These are phyloP conservation scores for Barnettozyma sp. DNA, from an alignment of 805 yeast species.

Conservation along the genomic window DNA sequence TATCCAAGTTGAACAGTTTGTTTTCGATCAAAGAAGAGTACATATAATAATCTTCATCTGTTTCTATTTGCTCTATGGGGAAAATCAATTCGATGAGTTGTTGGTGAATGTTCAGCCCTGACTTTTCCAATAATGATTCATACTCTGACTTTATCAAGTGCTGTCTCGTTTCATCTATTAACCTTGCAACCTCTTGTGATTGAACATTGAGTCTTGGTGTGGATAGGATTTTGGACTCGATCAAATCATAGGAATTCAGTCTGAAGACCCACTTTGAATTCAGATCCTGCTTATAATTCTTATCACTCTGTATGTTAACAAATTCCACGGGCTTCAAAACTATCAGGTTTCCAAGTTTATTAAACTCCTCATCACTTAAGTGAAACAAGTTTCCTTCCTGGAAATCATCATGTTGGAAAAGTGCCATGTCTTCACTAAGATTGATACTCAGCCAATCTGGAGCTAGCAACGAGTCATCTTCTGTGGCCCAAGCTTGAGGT, in stretches of 20 bases:
- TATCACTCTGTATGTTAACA: constrained; percentile 23
- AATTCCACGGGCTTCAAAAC: constrained; percentile 35
- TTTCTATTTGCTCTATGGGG: constrained; percentile 43
- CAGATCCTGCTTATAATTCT: constrained; percentile 23
- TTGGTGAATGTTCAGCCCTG: constrained; percentile 51
- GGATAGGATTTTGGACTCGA: constrained; percentile 45
- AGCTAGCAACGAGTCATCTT: constrained; percentile 54
- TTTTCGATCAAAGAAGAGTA: constrained; percentile 63
- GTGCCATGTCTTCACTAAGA: constrained; percentile 49
- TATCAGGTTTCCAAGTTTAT: constrained; percentile 33
- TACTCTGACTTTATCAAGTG: constrained; percentile 41
- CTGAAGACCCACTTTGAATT: constrained; percentile 35
- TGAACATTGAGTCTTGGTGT: constrained; percentile 33
- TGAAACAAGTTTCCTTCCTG: constrained; percentile 30
- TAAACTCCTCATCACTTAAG: constrained; percentile 30
- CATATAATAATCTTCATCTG: constrained; percentile 53
- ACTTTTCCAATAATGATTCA: constrained; percentile 39
- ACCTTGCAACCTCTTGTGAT: constrained; percentile 28
- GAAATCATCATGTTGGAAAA: constrained; percentile 28
- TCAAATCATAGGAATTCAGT: constrained; percentile 54
- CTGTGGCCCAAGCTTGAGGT: constrained; percentile 27
- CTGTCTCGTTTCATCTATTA: constrained; percentile 30
- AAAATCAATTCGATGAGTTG: constrained; percentile 68
- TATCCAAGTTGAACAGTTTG: constrained; percentile 41
- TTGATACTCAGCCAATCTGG: constrained; percentile 82